Percentiles rank a stretch among this genome's conserved stretches.
Evolutionary conservation across 148 eudicot genomes (phyloP).

Genomic region (Rhododendron henanense): DNA sequence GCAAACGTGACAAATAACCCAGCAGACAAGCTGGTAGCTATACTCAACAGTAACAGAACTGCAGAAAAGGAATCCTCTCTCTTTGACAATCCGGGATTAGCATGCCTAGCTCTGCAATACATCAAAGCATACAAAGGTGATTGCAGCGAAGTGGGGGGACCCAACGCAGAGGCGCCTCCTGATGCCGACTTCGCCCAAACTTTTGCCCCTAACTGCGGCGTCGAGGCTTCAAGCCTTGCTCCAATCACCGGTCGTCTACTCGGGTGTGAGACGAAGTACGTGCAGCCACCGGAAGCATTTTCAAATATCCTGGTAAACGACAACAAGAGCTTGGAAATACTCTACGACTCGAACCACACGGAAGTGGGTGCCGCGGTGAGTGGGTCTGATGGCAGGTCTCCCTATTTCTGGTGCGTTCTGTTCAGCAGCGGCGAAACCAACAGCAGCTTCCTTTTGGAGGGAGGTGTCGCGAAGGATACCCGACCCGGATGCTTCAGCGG

Average conservation of each 20-base stretch:
- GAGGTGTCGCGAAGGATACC: slow-evolving; percentile 53
- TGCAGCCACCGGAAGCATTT: slow-evolving; percentile 59
- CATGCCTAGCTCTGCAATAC: slow-evolving; percentile 89
- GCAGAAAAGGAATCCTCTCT: slow-evolving; percentile 54
- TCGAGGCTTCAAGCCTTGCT: slow-evolving; percentile 46
- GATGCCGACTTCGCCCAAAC: slow-evolving; percentile 65
- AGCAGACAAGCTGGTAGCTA: slow-evolving; percentile 74
- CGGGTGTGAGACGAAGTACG: slow-evolving; percentile 77
- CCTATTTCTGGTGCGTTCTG: slow-evolving; percentile 90
- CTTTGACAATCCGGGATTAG: slow-evolving; percentile 72
- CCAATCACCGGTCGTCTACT: slow-evolving; percentile 83
- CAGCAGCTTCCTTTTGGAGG: slow-evolving; percentile 61
- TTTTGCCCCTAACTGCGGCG: slow-evolving; percentile 84
- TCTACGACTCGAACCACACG: slow-evolving; percentile 72
- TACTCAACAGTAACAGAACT: slow-evolving; percentile 66
- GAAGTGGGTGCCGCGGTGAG: slow-evolving; percentile 92
- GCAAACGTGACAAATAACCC: slow-evolving; percentile 81
- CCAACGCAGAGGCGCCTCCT: slow-evolving; percentile 59
- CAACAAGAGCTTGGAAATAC: slow-evolving; percentile 58
- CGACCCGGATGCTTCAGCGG: slow-evolving; percentile 93
- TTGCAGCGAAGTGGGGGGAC: slow-evolving; percentile 64
- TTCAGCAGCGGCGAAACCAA: slow-evolving; percentile 73
- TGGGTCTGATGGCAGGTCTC: slow-evolving; percentile 70
- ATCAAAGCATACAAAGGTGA: slow-evolving; percentile 81
- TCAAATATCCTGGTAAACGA: slow-evolving; percentile 59